A percentile compares a stretch with the other conserved stretches of the same genome.
phyloP scores from a whole-genome alignment of 805 yeast genomes.

The Saccharomycopsis capsularis region DNA sequence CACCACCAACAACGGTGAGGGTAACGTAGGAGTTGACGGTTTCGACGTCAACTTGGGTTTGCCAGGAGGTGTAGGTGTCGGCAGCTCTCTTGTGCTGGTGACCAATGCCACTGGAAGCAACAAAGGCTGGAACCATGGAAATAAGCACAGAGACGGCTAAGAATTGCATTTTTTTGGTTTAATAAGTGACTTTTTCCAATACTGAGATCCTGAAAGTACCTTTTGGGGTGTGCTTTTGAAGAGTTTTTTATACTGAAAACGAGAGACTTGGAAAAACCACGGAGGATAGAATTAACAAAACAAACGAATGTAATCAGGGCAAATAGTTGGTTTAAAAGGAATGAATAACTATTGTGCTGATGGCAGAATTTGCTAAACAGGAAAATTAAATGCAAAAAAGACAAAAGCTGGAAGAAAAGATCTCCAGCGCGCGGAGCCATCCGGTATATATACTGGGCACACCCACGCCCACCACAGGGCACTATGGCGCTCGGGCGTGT shows the following conservation, averaged over 20 bases:
- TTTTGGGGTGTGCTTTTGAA: too few relatives aligned
- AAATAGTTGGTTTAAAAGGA: conserved; percentile 11
- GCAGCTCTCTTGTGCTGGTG: conserved; percentile 8
- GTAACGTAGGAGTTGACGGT: conserved; percentile 17
- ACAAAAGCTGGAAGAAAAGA: too few relatives aligned
- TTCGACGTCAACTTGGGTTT: conserved; percentile 13
- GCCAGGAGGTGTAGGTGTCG: conserved; percentile 7
- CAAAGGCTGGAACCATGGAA: conserved; percentile 17
- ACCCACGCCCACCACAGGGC: too few relatives aligned
- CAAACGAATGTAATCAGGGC: not conserved
- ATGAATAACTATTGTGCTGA: conserved; percentile 7
- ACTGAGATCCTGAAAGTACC: conserved; percentile 1
- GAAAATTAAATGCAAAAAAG: too few relatives aligned
- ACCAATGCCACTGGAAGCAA: conserved; percentile 16
- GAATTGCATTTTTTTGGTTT: conserved; percentile 10
- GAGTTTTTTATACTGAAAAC: too few relatives aligned
- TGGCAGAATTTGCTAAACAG: too few relatives aligned
- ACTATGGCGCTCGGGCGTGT: too few relatives aligned
- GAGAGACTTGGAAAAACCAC: not conserved
- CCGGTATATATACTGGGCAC: too few relatives aligned
- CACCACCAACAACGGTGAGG: conserved; percentile 9
- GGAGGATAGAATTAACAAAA: not conserved
- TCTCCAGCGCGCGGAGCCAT: too few relatives aligned
- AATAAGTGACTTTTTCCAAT: too few relatives aligned
- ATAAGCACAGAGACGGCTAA: conserved; percentile 1